Evolutionary conservation across 2,329 filamentous ascomycete genomes (phyloP).

Genomic region (Exophiala phaeomuriformis): DNA sequence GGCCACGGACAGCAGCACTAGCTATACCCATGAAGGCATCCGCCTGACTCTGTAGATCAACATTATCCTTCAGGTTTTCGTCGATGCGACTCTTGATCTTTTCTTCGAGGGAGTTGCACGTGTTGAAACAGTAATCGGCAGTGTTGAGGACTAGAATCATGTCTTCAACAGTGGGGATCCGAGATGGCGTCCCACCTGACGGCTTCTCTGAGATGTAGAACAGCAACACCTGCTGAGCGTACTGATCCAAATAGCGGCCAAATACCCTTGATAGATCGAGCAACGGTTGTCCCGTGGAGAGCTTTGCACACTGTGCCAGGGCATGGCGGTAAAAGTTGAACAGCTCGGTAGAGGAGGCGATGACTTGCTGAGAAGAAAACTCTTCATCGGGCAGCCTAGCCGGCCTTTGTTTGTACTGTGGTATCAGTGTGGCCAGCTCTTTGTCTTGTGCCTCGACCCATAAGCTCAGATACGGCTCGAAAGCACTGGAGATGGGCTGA

Average conservation of each 20-base stretch:
- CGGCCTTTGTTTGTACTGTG: conserved; percentile 77
- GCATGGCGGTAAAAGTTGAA: conserved; percentile 96
- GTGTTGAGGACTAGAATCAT: conserved; percentile 86
- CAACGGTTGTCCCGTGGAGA: conserved; percentile 82
- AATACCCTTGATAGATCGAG: conserved; percentile 78
- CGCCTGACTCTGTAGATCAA: conserved; percentile 87
- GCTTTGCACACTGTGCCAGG: conserved; percentile 87
- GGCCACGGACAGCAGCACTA: conserved; percentile 71
- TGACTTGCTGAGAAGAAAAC: conserved; percentile 81
- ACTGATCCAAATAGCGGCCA: conserved; percentile 89
- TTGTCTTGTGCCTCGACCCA: conserved; percentile 97
- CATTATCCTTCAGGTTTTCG: conserved; percentile 61
- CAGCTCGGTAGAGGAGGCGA: conserved; percentile 87
- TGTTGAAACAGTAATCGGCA: conserved; percentile 93
- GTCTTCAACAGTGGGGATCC: conserved; percentile 57
- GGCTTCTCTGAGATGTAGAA: conserved; percentile 58
- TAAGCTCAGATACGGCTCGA: conserved; percentile 91
- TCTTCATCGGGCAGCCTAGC: conserved; percentile 79
- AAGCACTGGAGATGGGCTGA: conserved; percentile 89
- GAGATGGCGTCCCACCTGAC: conserved; percentile 48
- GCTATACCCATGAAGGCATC: conserved; percentile 95
- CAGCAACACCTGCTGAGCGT: conserved; percentile 85
- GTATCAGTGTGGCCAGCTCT: conserved; percentile 74
- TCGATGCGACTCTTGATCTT: conserved; percentile 90
- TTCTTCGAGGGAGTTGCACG: conserved; percentile 87